Evolutionary conservation across 495 filamentous ascomycete genomes (phyloP), one percentile per base, ranked within the genome.

Genomic region (Poronia punctata): DNA sequence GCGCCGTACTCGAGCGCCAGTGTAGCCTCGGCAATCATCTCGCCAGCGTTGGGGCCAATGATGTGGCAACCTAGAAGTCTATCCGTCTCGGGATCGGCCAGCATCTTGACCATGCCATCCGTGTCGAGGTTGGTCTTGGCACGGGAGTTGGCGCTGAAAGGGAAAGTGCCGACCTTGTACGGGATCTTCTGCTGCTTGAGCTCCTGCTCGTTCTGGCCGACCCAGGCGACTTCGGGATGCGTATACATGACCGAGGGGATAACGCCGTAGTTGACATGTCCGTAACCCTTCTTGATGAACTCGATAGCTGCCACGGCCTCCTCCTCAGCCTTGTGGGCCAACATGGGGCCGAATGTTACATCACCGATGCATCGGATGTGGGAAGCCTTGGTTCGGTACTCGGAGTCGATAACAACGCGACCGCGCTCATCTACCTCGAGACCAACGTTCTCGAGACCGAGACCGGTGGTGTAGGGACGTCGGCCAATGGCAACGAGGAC

Each of bases 171-270:
- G 57, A 85, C 68, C 52, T 82, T 83, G 79, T 95, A 97, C 65
- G 86, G 84, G 65, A 94, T 74, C 46, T 84, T 86, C 33, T 83
- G 73, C 46, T 79, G 79, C 79, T 97, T 95, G 40, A 97, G 71
- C 49, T 97, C 93, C 49, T 89, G 85, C 76, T 98, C 93, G 62
- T 83, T 95, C 75, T 95, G 88, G 35, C 92, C 92, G 25, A 98
- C 92, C 92, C 92, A 98, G 24, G 92, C 90, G 46, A 96, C 92
- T 64, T 98, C 92, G 38, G 92, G 92, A 71, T 94, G 83, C 12
- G 92, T 97, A 76, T 98, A 98, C 92, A 98, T 98, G 67, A 98
- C 92, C 31, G 84, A 86, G 47, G 92, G 92, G 62, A 98, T 98
- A 67, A 83, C 86, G 59, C 80, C 85, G 74, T 98, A 98, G 82